phyloP scores from a whole-genome alignment of 805 yeast genomes.

The Zygosaccharomyces bisporus region DNA sequence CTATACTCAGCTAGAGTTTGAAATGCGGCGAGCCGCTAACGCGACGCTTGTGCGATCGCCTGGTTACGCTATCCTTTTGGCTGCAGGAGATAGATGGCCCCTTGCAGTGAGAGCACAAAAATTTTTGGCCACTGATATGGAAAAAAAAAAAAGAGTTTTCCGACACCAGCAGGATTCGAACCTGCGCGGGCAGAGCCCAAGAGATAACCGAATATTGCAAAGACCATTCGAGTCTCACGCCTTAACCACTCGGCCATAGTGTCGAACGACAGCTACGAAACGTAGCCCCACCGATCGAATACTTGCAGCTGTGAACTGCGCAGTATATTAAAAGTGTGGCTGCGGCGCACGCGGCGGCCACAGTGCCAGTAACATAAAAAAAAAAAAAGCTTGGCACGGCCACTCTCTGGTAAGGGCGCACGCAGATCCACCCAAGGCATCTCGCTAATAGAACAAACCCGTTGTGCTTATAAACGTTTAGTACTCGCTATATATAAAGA shows the following conservation, averaged over 20 bases:
- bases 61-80: too few relatives aligned
- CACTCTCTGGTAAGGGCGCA: not conserved
- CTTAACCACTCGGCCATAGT: slow-evolving; percentile 77
- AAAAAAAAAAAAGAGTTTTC: slow-evolving; percentile 33
- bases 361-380: too few relatives aligned
- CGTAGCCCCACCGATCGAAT: too few relatives aligned
- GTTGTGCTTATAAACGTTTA: not conserved
- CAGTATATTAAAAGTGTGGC: too few relatives aligned
- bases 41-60: too few relatives aligned
- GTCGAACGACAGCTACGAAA: slow-evolving; percentile 29
- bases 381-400: not conserved
- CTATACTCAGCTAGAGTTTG: too few relatives aligned
- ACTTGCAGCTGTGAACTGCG: too few relatives aligned
- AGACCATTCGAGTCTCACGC: slow-evolving; percentile 63
- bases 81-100: too few relatives aligned
- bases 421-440: not conserved
- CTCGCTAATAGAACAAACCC: not conserved
- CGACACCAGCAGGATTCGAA: slow-evolving; percentile 78
- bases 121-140: too few relatives aligned
- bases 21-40: too few relatives aligned
- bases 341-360: too few relatives aligned
- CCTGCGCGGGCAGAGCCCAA: slow-evolving; percentile 79
- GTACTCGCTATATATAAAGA: not conserved
- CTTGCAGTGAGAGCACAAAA: too few relatives aligned
- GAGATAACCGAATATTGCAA: slow-evolving; percentile 40